A percentile compares a stretch with the other conserved stretches of the same genome.
These are phyloP conservation scores for Cyberlindnera meyerae DNA, from an alignment of 805 yeast genomes.

Conservation along the genomic window DNA sequence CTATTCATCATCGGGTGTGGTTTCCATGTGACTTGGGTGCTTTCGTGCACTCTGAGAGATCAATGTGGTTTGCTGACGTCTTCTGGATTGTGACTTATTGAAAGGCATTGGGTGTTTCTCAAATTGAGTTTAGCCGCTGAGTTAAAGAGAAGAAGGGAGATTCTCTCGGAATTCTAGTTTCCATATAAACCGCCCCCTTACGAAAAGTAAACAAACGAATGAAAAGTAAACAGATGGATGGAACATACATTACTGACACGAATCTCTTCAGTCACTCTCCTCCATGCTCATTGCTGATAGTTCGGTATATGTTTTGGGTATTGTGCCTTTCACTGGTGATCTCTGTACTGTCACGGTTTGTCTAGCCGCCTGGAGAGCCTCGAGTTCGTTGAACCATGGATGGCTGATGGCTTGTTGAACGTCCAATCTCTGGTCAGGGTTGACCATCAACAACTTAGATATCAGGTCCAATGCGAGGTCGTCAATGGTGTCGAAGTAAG, in stretches of 20 bases:
- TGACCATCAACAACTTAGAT: constrained; percentile 54
- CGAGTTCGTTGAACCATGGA: constrained; percentile 62
- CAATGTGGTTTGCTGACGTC: background rate
- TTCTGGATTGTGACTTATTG: too few relatives aligned
- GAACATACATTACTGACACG: too few relatives aligned
- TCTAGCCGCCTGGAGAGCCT: background rate
- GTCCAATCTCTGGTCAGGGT: constrained; percentile 66
- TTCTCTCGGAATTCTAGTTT: too few relatives aligned
- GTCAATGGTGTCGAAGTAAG: constrained; percentile 70
- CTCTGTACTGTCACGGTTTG: constrained; percentile 19
- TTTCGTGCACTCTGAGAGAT: too few relatives aligned
- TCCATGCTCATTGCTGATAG: constrained; percentile 23
- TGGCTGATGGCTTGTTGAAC: constrained; percentile 83
- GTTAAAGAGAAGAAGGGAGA: too few relatives aligned
- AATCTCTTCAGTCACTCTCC: constrained; percentile 7
- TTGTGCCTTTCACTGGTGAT: constrained; percentile 25
- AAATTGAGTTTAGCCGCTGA: constrained; percentile 13
- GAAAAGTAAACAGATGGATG: too few relatives aligned
- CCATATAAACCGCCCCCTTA: constrained; percentile 10
- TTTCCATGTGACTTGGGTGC: too few relatives aligned
- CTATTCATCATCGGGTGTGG: too few relatives aligned
- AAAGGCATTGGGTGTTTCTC: too few relatives aligned
- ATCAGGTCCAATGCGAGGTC: constrained; percentile 66
- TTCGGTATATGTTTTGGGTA: constrained; percentile 36
- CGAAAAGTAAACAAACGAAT: constrained; percentile 7